A percentile compares a stretch with the other conserved stretches of the same genome.
These are phyloP conservation scores for Chlamydomonas sphaeroides DNA, from an alignment of 139 green algal species.

Conservation along the genomic window DNA sequence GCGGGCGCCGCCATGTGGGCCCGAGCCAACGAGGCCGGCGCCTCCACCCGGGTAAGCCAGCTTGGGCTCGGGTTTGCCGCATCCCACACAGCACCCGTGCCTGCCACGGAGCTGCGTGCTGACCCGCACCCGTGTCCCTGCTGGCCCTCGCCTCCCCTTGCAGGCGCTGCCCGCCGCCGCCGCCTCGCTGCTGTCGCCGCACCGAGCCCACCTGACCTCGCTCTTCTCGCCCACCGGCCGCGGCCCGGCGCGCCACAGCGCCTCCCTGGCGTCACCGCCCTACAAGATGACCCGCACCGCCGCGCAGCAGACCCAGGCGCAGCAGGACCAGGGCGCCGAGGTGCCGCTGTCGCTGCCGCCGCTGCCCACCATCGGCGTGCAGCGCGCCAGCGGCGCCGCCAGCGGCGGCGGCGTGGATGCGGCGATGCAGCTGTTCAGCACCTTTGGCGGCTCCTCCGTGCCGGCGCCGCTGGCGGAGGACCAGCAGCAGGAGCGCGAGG, in stretches of 20 bases:
- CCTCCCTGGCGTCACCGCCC: slow-evolving; percentile 8
- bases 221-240: slow-evolving; percentile 15
- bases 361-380: background rate
- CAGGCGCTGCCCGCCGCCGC: slow-evolving; percentile 19
- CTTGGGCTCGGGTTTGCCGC: no score
- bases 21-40: background rate
- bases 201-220: background rate
- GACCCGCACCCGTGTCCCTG: no score
- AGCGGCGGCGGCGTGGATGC: background rate
- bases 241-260: slow-evolving; percentile 5
- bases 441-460: no score
- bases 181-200: slow-evolving; percentile 28
- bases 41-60: background rate
- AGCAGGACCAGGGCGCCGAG: no score
- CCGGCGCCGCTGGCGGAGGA: no score
- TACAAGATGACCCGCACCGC: slow-evolving; percentile 19
- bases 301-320: background rate
- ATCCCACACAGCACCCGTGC: background rate
- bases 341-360: no score
- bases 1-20: slow-evolving; percentile 1
- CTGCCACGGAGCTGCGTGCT: no score
- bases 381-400: no score
- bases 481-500: no score
- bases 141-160: background rate
- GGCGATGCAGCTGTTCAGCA: slow-evolving; percentile 31